Evolutionary conservation across 2,329 filamentous ascomycete genomes (phyloP).

Genomic region (Akanthomyces uredinophilus): DNA sequence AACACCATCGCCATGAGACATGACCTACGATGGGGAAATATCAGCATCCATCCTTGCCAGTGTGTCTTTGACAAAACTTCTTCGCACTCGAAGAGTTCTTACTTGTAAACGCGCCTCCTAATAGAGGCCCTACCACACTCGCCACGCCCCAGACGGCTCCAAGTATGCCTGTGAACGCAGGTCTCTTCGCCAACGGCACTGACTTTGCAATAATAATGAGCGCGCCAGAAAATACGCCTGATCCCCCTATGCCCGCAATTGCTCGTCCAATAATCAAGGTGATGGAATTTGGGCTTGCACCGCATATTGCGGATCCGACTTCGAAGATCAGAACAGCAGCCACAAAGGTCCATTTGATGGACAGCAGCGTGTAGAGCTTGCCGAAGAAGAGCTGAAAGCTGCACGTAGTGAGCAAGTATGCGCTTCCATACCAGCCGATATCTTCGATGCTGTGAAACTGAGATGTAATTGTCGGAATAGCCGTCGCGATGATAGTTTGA

Average conservation of each 20-base stretch:
- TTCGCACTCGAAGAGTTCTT: too few species aligned
- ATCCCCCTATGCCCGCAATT: constrained; percentile 28
- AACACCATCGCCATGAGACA: constrained; percentile 28
- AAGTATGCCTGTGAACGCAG: constrained; percentile 22
- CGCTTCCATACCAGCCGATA: constrained; percentile 26
- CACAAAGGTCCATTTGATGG: constrained; percentile 21
- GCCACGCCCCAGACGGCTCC: constrained; percentile 38
- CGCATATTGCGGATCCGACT: constrained; percentile 26
- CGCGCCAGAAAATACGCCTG: constrained; percentile 27
- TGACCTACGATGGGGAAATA: constrained; percentile 25
- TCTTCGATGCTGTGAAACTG: constrained; percentile 25
- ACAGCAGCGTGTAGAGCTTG: constrained; percentile 25
- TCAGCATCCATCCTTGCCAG: constrained; percentile 14
- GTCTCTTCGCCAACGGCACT: constrained; percentile 34
- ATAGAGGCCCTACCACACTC: constrained; percentile 18
- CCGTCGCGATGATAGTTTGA: constrained; percentile 32
- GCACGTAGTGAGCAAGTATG: constrained; percentile 24
- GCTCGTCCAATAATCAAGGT: constrained; percentile 32
- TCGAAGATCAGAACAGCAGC: constrained; percentile 19
- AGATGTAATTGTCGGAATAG: constrained; percentile 25
- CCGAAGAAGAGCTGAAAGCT: constrained; percentile 26
- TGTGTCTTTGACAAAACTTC: too few species aligned
- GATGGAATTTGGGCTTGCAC: constrained; percentile 23
- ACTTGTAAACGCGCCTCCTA: constrained; percentile 19
- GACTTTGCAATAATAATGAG: constrained; percentile 18